phyloP scores from a whole-genome alignment of 108 stramenopile species.

The Nitzschia inconspicua region DNA sequence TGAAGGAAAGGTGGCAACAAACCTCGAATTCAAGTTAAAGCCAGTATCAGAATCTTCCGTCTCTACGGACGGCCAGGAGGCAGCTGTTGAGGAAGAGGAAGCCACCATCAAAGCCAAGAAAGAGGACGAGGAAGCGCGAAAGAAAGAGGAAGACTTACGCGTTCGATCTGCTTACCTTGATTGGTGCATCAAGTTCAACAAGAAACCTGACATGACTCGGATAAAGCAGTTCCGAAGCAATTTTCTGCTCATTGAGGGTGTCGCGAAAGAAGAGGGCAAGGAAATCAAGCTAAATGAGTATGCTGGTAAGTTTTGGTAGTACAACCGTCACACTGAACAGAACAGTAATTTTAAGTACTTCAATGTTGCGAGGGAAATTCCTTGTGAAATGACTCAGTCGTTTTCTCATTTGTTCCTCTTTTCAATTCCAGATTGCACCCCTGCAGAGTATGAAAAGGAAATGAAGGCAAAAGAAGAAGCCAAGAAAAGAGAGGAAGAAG shows the following conservation, averaged over 20 bases:
- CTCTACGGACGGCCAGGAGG: background rate
- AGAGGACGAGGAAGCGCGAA: background rate
- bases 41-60: too few relatives aligned
- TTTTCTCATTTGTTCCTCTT: too few relatives aligned
- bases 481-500: constrained; percentile 40
- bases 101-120: background rate
- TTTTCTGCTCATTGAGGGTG: constrained; percentile 76
- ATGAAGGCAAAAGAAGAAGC: constrained; percentile 33
- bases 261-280: constrained; percentile 67
- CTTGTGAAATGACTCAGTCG: too few relatives aligned
- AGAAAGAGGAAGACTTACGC: constrained; percentile 16
- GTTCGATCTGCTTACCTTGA: constrained; percentile 78
- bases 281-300: constrained; percentile 78
- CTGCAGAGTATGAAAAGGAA: constrained; percentile 68
- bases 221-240: constrained; percentile 73
- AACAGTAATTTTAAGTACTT: too few relatives aligned
- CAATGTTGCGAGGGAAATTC: too few relatives aligned
- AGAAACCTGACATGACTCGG: constrained; percentile 59
- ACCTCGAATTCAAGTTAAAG: too few relatives aligned
- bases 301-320: too few relatives aligned
- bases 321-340: too few relatives aligned
- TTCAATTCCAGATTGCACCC: constrained; percentile 76
- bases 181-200: constrained; percentile 82
- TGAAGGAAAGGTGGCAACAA: too few relatives aligned
- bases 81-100: background rate